phyloP scores from a whole-genome alignment of 371 early-diverging fungal genomes.

The Lichtheimia corymbifera region DNA sequence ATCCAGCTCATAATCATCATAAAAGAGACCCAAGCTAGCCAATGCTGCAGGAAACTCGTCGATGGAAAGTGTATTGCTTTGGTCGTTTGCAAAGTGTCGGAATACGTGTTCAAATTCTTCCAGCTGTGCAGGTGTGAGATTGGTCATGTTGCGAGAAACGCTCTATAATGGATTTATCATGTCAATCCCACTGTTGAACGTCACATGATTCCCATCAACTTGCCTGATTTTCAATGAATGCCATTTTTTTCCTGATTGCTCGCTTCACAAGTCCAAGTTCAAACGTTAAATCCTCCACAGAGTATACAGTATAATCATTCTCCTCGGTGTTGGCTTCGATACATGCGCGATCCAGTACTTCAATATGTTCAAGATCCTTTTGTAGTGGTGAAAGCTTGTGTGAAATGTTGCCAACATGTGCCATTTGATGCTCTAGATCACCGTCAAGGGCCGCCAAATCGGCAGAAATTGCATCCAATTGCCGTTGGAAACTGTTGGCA shows the following conservation, averaged over 20 bases:
- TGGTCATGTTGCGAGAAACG: conserved; percentile 86
- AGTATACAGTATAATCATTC: conserved; percentile 90
- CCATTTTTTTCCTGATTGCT: conserved; percentile 80
- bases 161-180: conserved; percentile 42
- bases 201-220: background rate
- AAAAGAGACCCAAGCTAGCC: conserved; percentile 82
- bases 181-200: background rate
- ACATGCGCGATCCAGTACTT: conserved; percentile 70
- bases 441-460: conserved; percentile 71
- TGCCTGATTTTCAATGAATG: conserved; percentile 92
- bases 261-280: conserved; percentile 79
- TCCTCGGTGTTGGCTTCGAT: conserved; percentile 88
- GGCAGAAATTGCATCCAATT: conserved; percentile 68
- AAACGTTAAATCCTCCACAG: conserved; percentile 86
- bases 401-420: conserved; percentile 57
- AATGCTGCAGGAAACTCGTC: conserved; percentile 87
- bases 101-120: conserved; percentile 92
- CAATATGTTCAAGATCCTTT: conserved; percentile 51
- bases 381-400: conserved; percentile 22
- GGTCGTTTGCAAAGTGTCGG: conserved; percentile 86
- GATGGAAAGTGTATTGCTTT: conserved; percentile 70
- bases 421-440: conserved; percentile 73
- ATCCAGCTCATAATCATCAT: conserved; percentile 76
- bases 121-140: conserved; percentile 88
- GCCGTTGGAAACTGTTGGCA: conserved; percentile 75